Percentiles rank a stretch among this genome's conserved stretches.
These are phyloP conservation scores for Kwoniella sp. DNA, from an alignment of 768 basidiomycete genomes.

Conservation along the genomic window DNA sequence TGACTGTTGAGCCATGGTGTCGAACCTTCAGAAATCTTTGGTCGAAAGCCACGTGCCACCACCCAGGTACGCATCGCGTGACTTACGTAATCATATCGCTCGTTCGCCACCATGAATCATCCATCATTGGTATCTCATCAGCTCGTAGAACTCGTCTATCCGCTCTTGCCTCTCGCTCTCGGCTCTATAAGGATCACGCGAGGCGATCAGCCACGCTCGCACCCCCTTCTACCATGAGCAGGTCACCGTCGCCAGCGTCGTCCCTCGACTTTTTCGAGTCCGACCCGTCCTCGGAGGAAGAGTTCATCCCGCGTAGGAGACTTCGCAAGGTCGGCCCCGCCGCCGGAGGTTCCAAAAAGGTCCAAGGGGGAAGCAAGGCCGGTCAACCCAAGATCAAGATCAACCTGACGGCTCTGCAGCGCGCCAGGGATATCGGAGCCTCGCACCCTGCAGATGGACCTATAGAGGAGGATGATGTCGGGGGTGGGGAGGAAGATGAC, in stretches of 20 bases:
- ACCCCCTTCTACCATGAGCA: conserved; percentile 38
- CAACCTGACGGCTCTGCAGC: conserved; percentile 32
- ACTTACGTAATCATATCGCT: no score
- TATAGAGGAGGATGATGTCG: conserved; percentile 30
- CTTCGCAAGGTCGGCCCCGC: conserved; percentile 7
- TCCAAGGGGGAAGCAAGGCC: conserved; percentile 10
- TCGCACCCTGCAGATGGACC: conserved; percentile 33
- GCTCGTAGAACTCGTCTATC: no score
- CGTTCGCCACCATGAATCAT: no score
- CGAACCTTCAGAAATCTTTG: no score
- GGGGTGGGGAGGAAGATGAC: conserved; percentile 28
- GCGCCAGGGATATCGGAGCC: conserved; percentile 18
- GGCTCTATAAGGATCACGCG: no score
- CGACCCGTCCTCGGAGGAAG: conserved; percentile 32
- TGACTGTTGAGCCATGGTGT: no score
- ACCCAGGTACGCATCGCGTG: no score
- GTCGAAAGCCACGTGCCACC: no score
- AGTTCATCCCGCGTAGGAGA: conserved; percentile 21
- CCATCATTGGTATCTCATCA: no score
- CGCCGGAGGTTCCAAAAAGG: conserved; percentile 12
- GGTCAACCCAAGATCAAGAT: conserved; percentile 28
- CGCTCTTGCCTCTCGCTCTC: no score
- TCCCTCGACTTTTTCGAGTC: conserved; percentile 43
- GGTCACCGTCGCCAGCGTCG: conserved; percentile 36
- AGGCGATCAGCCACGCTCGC: no score